Evolutionary conservation across 805 yeast genomes (phyloP), one percentile per base, ranked within the genome.

Genomic region (Allodekkera sacchari): DNA sequence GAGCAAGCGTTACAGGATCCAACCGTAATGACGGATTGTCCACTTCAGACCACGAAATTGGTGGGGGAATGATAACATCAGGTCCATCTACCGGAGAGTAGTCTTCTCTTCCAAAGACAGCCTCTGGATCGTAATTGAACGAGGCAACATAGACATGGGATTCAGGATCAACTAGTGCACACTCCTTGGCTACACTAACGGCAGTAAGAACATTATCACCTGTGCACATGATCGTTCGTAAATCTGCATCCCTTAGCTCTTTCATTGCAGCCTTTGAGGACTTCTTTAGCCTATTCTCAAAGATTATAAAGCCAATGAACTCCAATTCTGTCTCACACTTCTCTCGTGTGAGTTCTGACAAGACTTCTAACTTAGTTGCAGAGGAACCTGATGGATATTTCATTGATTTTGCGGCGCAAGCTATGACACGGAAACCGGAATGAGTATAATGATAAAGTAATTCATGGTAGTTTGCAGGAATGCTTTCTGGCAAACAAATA

Each of bases 141-240:
- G 60, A 53, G 1, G 97, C 95, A 3, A 85, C 72, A 48, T 63
- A 83, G 4, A 79, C 74, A 13, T 59, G 52, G 2, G 52, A 42
- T 9, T 59, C 64, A 1, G 52, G 44, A 3, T 54, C 55, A 8
- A 92, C 56, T 39, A 92, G 62, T 3, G 74, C 77, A 50, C 94
- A 83, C 48, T 89, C 96, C 37, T 75, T 68, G 4, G 83, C 95
- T 12, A 92, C 98, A 55, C 95, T 83, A 14, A 92, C 73, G 0
- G 97, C 98, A 0, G 99, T 92, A 35, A 92, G 61, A 13, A 92
- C 74, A 50, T 92, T 92, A 55, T 92, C 99, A 33, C 99, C 99
- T 0, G 98, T 92, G 55, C 98, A 92, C 98, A 92, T 92, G 18
- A 87, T 62, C 0, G 92, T 83, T 44, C 96, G 66, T 30, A 92